Percentiles rank a stretch among this genome's conserved stretches.
phyloP scores from a whole-genome alignment of 768 basidiomycete genomes.

The Pluteus cervinus region DNA sequence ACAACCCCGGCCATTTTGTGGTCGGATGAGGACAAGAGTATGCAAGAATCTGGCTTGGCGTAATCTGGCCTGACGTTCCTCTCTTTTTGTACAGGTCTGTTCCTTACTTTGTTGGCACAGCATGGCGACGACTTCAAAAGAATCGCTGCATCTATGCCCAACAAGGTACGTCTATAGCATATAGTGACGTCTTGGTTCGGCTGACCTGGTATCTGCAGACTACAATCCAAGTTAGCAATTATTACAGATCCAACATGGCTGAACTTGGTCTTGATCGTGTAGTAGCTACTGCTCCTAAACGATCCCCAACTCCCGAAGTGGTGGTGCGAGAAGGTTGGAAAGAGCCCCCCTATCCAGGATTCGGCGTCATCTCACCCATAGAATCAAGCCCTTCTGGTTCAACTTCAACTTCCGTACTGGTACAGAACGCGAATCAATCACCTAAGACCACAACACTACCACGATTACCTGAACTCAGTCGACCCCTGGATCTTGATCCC shows the following conservation, averaged over 20 bases:
- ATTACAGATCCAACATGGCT: constrained; percentile 37
- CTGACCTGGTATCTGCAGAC: constrained; percentile 31
- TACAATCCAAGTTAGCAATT: constrained; percentile 48
- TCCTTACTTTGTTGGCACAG: constrained; percentile 50
- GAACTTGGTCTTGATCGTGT: constrained; percentile 35
- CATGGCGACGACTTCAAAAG: constrained; percentile 64
- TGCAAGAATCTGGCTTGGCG: constrained; percentile 12
- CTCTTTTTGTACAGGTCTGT: constrained; percentile 29
- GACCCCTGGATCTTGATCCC: too few species aligned
- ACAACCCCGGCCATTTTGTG: constrained; percentile 35
- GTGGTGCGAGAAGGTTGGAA: constrained; percentile 15
- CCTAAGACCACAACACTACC: too few species aligned
- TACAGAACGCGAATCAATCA: too few species aligned
- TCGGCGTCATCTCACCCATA: too few species aligned
- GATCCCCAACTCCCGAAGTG: constrained; percentile 36
- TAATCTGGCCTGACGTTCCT: not conserved
- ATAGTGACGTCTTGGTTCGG: not conserved
- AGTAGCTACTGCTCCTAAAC: constrained; percentile 34
- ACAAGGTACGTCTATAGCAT: constrained; percentile 37
- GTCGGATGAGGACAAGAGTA: constrained; percentile 66
- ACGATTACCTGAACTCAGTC: too few species aligned
- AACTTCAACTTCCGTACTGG: too few species aligned
- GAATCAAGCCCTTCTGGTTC: too few species aligned
- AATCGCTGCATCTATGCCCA: constrained; percentile 64
- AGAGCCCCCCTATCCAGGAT: constrained; percentile 15